Base-by-base conservation (phyloP, 2,329 filamentous ascomycete genomes). In the Talaromyces sp. region DNA sequence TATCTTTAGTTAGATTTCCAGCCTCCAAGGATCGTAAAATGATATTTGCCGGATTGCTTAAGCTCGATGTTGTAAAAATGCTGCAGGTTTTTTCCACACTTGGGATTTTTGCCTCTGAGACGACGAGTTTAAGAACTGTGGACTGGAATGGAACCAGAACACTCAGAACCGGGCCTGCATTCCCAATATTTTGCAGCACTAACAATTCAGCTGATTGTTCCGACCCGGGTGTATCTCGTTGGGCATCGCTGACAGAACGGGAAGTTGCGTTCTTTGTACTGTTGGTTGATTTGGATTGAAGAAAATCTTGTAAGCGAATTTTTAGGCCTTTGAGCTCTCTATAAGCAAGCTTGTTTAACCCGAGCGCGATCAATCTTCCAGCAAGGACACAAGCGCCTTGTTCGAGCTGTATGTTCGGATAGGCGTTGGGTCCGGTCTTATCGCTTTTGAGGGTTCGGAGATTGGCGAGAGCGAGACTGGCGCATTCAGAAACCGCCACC, bases 331-430 rank as follows among this genome's bases (percentile, higher is more conserved):
- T 69, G n/a, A 80, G 59, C 65, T 79, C 77, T 56, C 71, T 74
- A 58, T 73, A 69, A 7, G 77, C 77, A 58, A 75, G 59, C 14
- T 78, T 76, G 32, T 75, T 70, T 26, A 79, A 64, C 0, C 73
- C 76, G 27, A 78, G 53, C 1, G 75, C 72, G 13, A 79, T 69
- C 17, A 78, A 64, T 43, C 77, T 77, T 24, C 75, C 76, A 8
- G 72, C 71, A 55, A 80, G 64, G 13, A 78, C 73, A 60, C 75
- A 78, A 21, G 75, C 71, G 0, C 76, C 77, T 60, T 77, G 75
- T 60, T 79, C 76, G 8, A 79, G 66, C 56, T 77, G 75, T 55
- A 77, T 66, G 58, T 72, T 75, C 9, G 71, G 72, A 21, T 68
- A 51, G 24, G 58, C 63, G 38, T 55, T 65, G 2, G 64, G 64